Evolutionary conservation across 75 land plant genomes (phyloP), one percentile per base, ranked within the genome.

Genomic region (Cupressus sempervirens): DNA sequence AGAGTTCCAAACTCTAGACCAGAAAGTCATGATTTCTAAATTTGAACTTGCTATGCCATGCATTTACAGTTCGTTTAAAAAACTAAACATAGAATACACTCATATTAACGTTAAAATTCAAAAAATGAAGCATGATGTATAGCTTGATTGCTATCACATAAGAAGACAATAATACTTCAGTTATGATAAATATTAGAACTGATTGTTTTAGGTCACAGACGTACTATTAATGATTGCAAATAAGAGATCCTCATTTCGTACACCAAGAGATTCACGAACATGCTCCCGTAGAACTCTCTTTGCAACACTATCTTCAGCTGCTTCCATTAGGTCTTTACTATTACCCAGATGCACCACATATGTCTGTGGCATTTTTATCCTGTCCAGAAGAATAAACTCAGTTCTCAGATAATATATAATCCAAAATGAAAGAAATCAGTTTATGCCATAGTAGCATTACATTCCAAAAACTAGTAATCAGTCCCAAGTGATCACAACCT

Each of bases 271-370:
- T 67, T 94, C 95, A 30, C 97, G 87, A 23, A 95, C 94, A 92
- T 93, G 95, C 20, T 97, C 93, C n/a, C 96, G 91, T 29, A 95
- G 86, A 50, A 92, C 90, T 70, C 89, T 86, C 84, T 90, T 92
- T 34, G 92, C 94, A 72, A 95, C 87, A 88, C 76, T 81, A 86
- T 90, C 91, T 86, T 94, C 93, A 77, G 99, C 96, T 74, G 95
- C 91, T 72, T 93, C 90, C 92, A 93, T 94, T 62, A 97, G 86
- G 46, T 94, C 94, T 87, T 90, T 92, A 84, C 97, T 97, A 89
- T 97, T 97, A 43, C 97, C 99, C 85, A 97, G 90, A 81, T 97
- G 99, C 54, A 97, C 97, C 81, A 94, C 96, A 90, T 93, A 91
- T 4, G 93, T 94, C 65, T 91, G 82, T 52, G 99, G 99, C 96